Base-by-base conservation (phyloP, 2,329 filamentous ascomycete species). In the Colletotrichum liriopes region DNA sequence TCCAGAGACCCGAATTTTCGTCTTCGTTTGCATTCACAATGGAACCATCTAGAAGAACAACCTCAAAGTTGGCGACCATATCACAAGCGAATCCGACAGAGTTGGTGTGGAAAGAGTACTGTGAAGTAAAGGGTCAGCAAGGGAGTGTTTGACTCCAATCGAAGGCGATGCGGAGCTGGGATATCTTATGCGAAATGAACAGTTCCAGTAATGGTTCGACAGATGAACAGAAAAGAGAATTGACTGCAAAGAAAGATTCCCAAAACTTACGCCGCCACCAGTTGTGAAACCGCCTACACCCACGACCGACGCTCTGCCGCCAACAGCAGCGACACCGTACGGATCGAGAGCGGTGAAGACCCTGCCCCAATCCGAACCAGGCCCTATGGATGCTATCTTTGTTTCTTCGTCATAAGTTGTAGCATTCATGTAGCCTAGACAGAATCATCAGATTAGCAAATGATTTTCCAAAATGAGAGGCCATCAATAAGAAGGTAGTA, bases 11-110 rank as follows among this genome's bases (percentile, higher is more conserved):
- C 0, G 76, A 14, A 63, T 87, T 80, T 9, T 80, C 67, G 0
- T 77, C 58, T 0, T 74, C 74, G 59, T 82, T 86, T 18, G 82
- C 85, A 7, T 84, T 82, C 35, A 86, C 77, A 23, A 87, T 79
- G 1, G 72, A 65, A 6, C 86, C 85, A 56, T 81, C 76, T 0
- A 81, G 80, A 0, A 86, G 80, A 2, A 88, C 85, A 37, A 88
- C 79, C 66, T 86, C 80, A 45, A 80, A 85, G 65, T 82, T 83
- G 26, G 75, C 73, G 2, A 86, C 79, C 3, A 77, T 81, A 71
- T 86, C 85, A 65, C 82, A 84, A 12, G 80, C 81, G 43, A 84
- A 83, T 0, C 86, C 86, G 41, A 81, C 73, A 0, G 63, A 51
- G 65, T 75, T 76, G 29, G 77, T 72, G 52, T 80, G 77, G 66